Conservation (phyloP, 768 basidiomycete genomes). For the Xerocomus potaroensis region DNA sequence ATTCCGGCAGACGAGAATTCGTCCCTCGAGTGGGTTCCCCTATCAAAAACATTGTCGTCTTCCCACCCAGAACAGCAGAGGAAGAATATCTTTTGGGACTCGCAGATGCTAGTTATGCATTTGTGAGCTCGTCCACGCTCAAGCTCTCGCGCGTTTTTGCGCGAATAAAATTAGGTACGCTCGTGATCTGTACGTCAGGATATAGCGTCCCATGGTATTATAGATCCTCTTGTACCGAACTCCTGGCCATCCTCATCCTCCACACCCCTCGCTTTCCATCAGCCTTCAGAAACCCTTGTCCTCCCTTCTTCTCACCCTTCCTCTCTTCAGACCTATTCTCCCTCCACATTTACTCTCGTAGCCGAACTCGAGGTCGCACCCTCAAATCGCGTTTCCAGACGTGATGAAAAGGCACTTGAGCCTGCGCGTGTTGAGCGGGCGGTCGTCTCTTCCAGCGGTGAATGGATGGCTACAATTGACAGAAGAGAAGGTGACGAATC, state of each 20-base stretch:
- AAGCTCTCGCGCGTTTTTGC: slow-evolving; percentile 70
- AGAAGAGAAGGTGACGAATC: slow-evolving; percentile 60
- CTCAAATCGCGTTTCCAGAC: slow-evolving; percentile 83
- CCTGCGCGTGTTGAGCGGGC: slow-evolving; percentile 71
- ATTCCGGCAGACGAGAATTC: slow-evolving; percentile 85
- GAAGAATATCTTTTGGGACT: slow-evolving; percentile 88
- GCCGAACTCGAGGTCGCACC: slow-evolving; percentile 92
- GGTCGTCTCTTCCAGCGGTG: slow-evolving; percentile 60
- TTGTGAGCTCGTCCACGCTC: slow-evolving; percentile 68
- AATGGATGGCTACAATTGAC: slow-evolving; percentile 94
- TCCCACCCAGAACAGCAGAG: slow-evolving; percentile 46
- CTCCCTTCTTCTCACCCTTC: slow-evolving; percentile 94
- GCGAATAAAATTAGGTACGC: slow-evolving; percentile 72
- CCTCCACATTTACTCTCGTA: slow-evolving; percentile 60
- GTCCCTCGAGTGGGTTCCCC: slow-evolving; percentile 89
- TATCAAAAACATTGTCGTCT: slow-evolving; percentile 65
- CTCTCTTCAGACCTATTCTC: slow-evolving; percentile 89
- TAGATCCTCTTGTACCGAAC: slow-evolving; percentile 36
- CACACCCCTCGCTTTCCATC: slow-evolving; percentile 74
- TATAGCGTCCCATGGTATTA: slow-evolving; percentile 1
- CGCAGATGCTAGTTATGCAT: slow-evolving; percentile 74
- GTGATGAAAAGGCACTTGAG: slow-evolving; percentile 72
- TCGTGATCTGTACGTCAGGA: slow-evolving; percentile 1
- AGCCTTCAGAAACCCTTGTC: slow-evolving; percentile 67
- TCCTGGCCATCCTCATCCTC: slow-evolving; percentile 35